Evolutionary conservation across 805 yeast genomes (phyloP).

Genomic region (Ogataea methanolica): DNA sequence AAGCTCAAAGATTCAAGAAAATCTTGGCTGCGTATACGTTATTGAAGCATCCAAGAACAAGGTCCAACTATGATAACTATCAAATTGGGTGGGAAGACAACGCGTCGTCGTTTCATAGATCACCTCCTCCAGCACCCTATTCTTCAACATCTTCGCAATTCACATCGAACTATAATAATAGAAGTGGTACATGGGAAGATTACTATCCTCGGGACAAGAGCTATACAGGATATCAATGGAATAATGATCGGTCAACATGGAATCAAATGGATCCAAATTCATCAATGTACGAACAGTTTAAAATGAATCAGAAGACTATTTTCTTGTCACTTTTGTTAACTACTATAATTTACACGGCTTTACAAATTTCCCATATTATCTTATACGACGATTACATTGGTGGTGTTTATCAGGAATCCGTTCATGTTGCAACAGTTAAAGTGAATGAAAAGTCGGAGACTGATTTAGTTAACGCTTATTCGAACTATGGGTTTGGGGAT

Average conservation of each 20-base stretch:
- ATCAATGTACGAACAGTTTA: slow-evolving; percentile 22
- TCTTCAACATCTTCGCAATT: slow-evolving; percentile 10
- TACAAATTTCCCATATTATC: slow-evolving; percentile 28
- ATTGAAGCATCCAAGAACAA: slow-evolving; percentile 40
- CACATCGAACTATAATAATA: slow-evolving; percentile 2
- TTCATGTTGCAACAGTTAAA: slow-evolving; percentile 13
- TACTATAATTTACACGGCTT: slow-evolving; percentile 21
- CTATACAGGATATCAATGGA: slow-evolving; percentile 22
- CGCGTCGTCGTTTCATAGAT: slow-evolving; percentile 14
- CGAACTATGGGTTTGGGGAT: slow-evolving; percentile 49
- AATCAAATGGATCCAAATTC: slow-evolving; percentile 21
- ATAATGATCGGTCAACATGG: slow-evolving; percentile 23
- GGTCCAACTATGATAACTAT: slow-evolving; percentile 41
- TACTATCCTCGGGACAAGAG: slow-evolving; percentile 14
- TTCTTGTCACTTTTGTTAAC: slow-evolving; percentile 24
- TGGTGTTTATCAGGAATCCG: slow-evolving; percentile 21
- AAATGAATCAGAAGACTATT: slow-evolving; percentile 25
- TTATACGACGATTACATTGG: slow-evolving; percentile 30
- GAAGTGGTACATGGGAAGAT: slow-evolving; percentile 30
- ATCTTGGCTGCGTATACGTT: slow-evolving; percentile 57
- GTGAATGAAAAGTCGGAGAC: slow-evolving; percentile 37
- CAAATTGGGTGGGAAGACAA: slow-evolving; percentile 42
- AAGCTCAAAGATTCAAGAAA: slow-evolving; percentile 47
- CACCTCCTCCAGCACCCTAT: slow-evolving; percentile 21
- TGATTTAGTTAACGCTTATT: slow-evolving; percentile 38